Conservation (phyloP, 257 asterid species). For the Nicotiana undulata region DNA sequence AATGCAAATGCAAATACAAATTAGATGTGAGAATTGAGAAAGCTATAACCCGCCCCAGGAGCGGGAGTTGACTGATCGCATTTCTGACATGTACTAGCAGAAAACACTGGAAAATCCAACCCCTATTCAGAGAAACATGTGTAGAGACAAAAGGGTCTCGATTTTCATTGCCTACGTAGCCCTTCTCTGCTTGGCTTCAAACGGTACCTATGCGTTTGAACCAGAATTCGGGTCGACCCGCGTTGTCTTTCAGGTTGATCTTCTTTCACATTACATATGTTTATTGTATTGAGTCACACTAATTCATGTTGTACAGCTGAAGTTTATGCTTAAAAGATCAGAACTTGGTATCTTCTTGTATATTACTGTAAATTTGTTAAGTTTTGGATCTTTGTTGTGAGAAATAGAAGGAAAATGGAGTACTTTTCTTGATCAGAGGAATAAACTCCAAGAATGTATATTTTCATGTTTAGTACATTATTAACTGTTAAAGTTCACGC, state of each 20-base stretch:
- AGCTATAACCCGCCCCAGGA: not conserved
- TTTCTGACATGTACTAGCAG: not conserved
- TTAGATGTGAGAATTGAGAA: not conserved
- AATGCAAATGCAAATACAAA: no score
- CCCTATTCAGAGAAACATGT: slow-evolving; percentile 36
- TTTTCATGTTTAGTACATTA: not conserved
- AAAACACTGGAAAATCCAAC: slow-evolving; percentile 3
- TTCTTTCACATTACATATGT: not conserved
- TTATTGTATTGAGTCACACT: not conserved
- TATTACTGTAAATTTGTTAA: not conserved
- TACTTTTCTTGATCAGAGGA: not conserved
- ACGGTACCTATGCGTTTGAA: slow-evolving; percentile 29
- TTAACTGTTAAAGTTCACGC: not conserved
- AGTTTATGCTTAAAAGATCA: not conserved
- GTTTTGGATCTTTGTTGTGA: not conserved
- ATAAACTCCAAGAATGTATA: not conserved
- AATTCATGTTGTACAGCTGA: not conserved
- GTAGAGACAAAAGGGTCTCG: slow-evolving; percentile 16
- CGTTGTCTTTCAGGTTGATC: slow-evolving; percentile 55
- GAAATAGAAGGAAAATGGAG: not conserved
- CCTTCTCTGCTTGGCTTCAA: slow-evolving; percentile 23
- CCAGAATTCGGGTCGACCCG: slow-evolving; percentile 59
- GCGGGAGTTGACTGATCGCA: slow-evolving; percentile 3
- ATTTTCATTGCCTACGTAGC: slow-evolving; percentile 20
- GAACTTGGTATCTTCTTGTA: not conserved